These are phyloP conservation scores for Neurospora sp. DNA, from an alignment of 495 filamentous ascomycete genomes.

Conservation along the genomic window DNA sequence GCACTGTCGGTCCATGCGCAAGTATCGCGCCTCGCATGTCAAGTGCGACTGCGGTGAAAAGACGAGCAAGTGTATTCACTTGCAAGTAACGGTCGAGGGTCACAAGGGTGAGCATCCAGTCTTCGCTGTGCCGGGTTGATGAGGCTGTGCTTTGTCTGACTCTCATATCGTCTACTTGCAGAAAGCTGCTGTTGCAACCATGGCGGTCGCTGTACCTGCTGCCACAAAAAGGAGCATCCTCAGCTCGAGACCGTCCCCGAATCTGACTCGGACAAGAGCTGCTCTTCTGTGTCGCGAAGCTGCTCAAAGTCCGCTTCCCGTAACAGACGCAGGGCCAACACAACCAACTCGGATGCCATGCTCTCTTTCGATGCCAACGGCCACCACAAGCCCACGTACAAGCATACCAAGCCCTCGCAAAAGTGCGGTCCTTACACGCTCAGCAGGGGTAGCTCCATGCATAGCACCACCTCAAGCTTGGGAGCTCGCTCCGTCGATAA, in stretches of 20 bases:
- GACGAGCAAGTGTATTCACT: conserved; percentile 61
- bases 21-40: conserved; percentile 89
- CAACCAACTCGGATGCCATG: conserved; percentile 70
- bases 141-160: conserved; percentile 34
- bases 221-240: conserved; percentile 74
- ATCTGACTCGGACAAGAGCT: conserved; percentile 43
- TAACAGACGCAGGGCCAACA: conserved; percentile 51
- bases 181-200: conserved; percentile 83
- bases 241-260: conserved; percentile 66
- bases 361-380: conserved; percentile 85
- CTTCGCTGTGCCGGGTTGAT: conserved; percentile 25
- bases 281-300: conserved; percentile 30
- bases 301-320: conserved; percentile 49
- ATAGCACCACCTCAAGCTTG: conserved; percentile 39
- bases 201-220: conserved; percentile 85
- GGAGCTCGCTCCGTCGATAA: conserved; percentile 63
- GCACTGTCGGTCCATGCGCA: conserved; percentile 94
- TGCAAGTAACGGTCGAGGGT: conserved; percentile 41
- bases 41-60: conserved; percentile 98
- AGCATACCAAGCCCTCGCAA: conserved; percentile 78
- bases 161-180: conserved; percentile 39
- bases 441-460: conserved; percentile 60
- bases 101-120: conserved; percentile 38
- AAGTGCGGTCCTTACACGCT: conserved; percentile 80
- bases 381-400: conserved; percentile 86